Conservation (phyloP, 345 rosid species). For the Combretum micranthum region DNA sequence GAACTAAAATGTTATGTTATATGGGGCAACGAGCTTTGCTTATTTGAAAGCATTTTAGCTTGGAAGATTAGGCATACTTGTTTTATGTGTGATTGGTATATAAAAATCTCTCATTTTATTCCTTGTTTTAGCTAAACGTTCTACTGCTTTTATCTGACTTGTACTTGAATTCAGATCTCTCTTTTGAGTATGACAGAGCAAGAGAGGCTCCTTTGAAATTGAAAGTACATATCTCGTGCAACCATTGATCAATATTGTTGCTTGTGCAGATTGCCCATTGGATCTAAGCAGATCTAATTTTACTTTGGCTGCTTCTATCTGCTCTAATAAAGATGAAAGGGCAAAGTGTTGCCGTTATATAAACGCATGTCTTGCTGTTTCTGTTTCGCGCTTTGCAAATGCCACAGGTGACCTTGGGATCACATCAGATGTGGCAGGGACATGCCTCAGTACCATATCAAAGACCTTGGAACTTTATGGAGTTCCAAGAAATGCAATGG, state of each 20-base stretch:
- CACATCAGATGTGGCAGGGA: slow-evolving; percentile 33
- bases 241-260: background rate
- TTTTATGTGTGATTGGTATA: too few species aligned
- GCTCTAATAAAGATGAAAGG: slow-evolving; percentile 49
- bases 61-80: too few species aligned
- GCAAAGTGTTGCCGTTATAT: slow-evolving; percentile 94
- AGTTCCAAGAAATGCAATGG: slow-evolving; percentile 66
- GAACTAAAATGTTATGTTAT: too few species aligned
- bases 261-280: slow-evolving; percentile 73
- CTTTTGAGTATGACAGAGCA: too few species aligned
- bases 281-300: slow-evolving; percentile 69
- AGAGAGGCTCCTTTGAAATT: background rate
- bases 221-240: background rate
- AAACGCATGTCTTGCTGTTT: slow-evolving; percentile 71
- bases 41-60: too few species aligned
- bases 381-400: slow-evolving; percentile 74
- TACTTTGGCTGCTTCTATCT: slow-evolving; percentile 68
- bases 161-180: too few species aligned
- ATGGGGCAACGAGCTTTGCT: too few species aligned
- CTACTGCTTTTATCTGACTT: too few species aligned
- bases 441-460: slow-evolving; percentile 60
- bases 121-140: too few species aligned
- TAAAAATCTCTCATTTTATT: too few species aligned
- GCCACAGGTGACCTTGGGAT: slow-evolving; percentile 66
- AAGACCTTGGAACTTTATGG: slow-evolving; percentile 72